A percentile compares a stretch with the other conserved stretches of the same genome.
Evolutionary conservation across 148 eudicot species (phyloP).

Genomic region (Beta vulgaris): DNA sequence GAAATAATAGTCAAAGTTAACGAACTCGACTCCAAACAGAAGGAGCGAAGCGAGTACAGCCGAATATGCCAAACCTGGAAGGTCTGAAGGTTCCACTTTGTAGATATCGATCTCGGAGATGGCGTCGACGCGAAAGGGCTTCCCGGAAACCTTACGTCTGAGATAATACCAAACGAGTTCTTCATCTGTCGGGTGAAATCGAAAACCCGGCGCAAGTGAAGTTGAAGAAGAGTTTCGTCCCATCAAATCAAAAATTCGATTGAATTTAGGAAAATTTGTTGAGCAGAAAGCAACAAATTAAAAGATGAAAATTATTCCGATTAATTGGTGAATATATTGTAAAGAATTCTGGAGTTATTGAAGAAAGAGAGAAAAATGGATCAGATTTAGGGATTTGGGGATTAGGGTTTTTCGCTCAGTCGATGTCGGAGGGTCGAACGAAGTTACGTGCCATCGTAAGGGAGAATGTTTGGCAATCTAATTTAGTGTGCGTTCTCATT

Average conservation of each 20-base stretch:
- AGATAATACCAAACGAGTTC: constrained; percentile 66
- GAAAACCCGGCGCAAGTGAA: constrained; percentile 66
- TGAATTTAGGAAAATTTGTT: not conserved
- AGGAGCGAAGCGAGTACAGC: not conserved
- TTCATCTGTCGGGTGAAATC: constrained; percentile 84
- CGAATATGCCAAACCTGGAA: constrained; percentile 45
- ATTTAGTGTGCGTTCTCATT: not conserved
- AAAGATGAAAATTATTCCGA: not conserved
- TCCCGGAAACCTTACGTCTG: constrained; percentile 54
- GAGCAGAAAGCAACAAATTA: not conserved
- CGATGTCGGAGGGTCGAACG: constrained; percentile 4
- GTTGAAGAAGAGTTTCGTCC: constrained; percentile 21
- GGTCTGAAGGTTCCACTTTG: constrained; percentile 76
- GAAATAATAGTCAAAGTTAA: too few relatives aligned
- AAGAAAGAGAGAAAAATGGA: not conserved
- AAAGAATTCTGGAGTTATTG: not conserved
- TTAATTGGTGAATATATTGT: not conserved
- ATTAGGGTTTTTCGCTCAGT: constrained; percentile 8
- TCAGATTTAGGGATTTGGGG: not conserved
- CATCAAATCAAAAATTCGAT: not conserved
- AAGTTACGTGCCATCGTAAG: constrained; percentile 2
- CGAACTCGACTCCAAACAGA: not conserved
- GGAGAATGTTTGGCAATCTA: not conserved
- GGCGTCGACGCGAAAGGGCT: constrained; percentile 55
- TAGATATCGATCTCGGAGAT: constrained; percentile 68